Base-by-base conservation (phyloP, 176 grass and related monocot genomes). In the Zizania latifolia region DNA sequence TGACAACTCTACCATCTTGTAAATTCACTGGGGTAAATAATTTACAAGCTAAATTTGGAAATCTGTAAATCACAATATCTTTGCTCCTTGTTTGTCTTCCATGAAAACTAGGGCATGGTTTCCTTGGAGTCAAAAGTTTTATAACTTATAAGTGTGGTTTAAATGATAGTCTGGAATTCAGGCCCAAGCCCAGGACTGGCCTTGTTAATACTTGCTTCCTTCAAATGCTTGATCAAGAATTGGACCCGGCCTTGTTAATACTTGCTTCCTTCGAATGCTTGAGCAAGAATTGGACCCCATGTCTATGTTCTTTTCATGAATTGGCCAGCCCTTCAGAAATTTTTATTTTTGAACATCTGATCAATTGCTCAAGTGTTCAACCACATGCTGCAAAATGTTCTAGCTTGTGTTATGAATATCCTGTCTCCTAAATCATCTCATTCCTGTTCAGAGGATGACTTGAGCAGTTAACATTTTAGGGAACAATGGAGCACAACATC, bases 181-280 rank as follows among this genome's bases (percentile, higher is more conserved):
- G 48, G 79, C 50, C 80, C 79, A 87, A 62, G 65, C 62, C 50
- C 61, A 62, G 41, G 13, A 50, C 51, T 73, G 68, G 44, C 21
- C 61, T 55, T 78, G 33, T 71, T 65, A 71, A 24, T 65, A 17
- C 13, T n/a, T 30, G 2, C 16, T 78, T 84, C 29, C 37, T 75
- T 75, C 44, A 35, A 43, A 86, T 58, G 16, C 46, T 80, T 68
- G 51, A 58, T 23, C 26, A 68, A 41, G 10, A 43, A 19, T 58
- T 72, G 53, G 48, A 61, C 29, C 46, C 51, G 68, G 44, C 21
- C 61, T 55, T 78, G 33, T 71, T 65, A 71, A 24, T 65, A 17
- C 13, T n/a, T 30, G 2, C 16, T 78, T 84, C 29, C 37, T 75
- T 75, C 44, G 35, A 43, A 86, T 58, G 16, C 46, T 80, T 68